These are phyloP conservation scores for Lyophyllum atratum DNA, from an alignment of 768 basidiomycete species.

Conservation along the genomic window DNA sequence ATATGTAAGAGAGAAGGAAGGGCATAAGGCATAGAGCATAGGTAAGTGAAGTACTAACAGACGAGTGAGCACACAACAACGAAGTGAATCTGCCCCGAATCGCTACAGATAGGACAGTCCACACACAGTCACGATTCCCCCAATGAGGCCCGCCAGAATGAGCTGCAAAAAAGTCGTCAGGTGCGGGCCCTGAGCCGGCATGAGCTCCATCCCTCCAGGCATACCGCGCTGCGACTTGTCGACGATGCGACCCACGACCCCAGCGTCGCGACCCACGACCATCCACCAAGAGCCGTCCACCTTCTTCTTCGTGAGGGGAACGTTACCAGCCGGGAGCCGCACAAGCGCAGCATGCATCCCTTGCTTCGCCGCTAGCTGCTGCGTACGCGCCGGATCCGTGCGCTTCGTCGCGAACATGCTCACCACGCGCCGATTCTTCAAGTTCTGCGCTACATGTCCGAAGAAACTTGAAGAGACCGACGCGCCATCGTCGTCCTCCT, in stretches of 20 bases:
- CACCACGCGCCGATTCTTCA: slow-evolving; percentile 24
- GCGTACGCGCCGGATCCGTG: slow-evolving; percentile 25
- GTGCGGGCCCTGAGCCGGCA: slow-evolving; percentile 9
- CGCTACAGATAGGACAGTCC: slow-evolving; percentile 14
- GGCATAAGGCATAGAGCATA: slow-evolving; percentile 3
- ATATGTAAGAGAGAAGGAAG: no score
- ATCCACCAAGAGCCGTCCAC: slow-evolving; percentile 32
- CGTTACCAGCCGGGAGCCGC: slow-evolving; percentile 7
- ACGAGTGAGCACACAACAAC: neutral
- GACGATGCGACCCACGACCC: slow-evolving; percentile 27
- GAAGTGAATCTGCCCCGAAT: neutral
- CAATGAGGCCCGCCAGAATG: slow-evolving; percentile 16
- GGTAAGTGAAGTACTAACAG: neutral
- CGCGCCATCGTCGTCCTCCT: slow-evolving; percentile 5
- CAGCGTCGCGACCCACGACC: slow-evolving; percentile 29
- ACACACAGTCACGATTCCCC: slow-evolving; percentile 14
- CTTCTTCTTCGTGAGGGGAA: neutral
- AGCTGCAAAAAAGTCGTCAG: slow-evolving; percentile 18
- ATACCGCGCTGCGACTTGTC: slow-evolving; percentile 23
- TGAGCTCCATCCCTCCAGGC: slow-evolving; percentile 20
- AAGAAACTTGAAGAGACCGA: slow-evolving; percentile 16
- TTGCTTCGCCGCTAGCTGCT: slow-evolving; percentile 23
- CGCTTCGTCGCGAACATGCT: slow-evolving; percentile 22
- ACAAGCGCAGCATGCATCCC: slow-evolving; percentile 30
- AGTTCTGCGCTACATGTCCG: slow-evolving; percentile 14